Conservation (phyloP, 2,329 filamentous ascomycete species). For the Apiospora aurea region DNA sequence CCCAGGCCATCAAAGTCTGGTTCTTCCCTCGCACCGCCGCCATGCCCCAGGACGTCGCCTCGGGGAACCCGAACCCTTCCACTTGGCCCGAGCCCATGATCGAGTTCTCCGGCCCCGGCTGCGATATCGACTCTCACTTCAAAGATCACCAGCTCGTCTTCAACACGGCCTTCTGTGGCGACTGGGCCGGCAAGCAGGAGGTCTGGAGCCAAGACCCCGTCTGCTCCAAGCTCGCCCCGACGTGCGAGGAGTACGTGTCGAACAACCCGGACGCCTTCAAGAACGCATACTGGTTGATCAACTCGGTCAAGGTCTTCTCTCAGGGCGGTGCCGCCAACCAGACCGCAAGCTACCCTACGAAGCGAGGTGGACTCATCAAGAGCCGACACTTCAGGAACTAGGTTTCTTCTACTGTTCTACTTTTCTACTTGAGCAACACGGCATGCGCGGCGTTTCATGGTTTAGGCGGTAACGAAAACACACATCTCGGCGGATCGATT, state of each 20-base stretch:
- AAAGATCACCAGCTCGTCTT: slow-evolving; percentile 77
- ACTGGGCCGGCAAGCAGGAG: slow-evolving; percentile 73
- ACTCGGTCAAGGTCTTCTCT: slow-evolving; percentile 70
- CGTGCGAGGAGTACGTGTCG: slow-evolving; percentile 76
- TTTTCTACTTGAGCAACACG: not conserved
- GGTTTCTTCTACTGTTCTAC: not conserved
- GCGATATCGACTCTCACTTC: slow-evolving; percentile 77
- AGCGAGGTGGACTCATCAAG: slow-evolving; percentile 4
- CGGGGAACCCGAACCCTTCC: slow-evolving; percentile 67
- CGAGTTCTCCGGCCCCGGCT: slow-evolving; percentile 70
- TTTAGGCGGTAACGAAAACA: not conserved
- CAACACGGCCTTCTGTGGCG: slow-evolving; percentile 85
- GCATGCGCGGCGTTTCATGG: not conserved
- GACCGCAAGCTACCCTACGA: not conserved
- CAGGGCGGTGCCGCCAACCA: not conserved
- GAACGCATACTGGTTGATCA: slow-evolving; percentile 80
- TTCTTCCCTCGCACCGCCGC: slow-evolving; percentile 73
- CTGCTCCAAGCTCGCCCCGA: slow-evolving; percentile 66
- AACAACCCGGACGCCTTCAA: slow-evolving; percentile 73
- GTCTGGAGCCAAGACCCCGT: slow-evolving; percentile 66
- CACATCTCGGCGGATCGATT: not conserved
- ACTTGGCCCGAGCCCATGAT: slow-evolving; percentile 75
- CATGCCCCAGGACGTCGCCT: slow-evolving; percentile 69
- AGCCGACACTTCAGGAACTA: slow-evolving; percentile 14
- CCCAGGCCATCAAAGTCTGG: slow-evolving; percentile 75